Evolutionary conservation across 2,329 filamentous ascomycete species (phyloP).

Genomic region (Chaetomiaceae sp.): DNA sequence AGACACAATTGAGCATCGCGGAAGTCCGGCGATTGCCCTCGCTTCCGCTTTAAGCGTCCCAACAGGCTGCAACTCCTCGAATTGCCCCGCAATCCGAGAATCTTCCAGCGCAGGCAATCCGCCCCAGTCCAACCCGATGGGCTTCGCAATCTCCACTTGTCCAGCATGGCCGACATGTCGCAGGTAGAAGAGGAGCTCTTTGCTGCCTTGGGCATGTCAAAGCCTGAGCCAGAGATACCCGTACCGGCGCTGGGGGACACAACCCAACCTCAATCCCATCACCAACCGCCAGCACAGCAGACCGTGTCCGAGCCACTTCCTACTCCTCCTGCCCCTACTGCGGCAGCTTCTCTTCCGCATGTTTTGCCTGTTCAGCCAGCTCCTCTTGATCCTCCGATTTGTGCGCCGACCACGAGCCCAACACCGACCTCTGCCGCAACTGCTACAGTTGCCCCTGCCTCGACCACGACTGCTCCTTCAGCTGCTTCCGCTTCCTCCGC

Average conservation of each 20-base stretch:
- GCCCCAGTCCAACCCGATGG: constrained; percentile 17
- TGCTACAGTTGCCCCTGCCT: neutral
- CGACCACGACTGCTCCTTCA: neutral
- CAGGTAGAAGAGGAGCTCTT: constrained; percentile 25
- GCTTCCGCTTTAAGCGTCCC: neutral
- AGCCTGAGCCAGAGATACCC: neutral
- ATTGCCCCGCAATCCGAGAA: constrained; percentile 7
- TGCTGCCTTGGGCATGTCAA: constrained; percentile 21
- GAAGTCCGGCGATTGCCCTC: too few species aligned
- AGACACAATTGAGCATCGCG: too few species aligned
- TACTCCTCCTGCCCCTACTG: neutral
- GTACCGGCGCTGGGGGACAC: neutral
- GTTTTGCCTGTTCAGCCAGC: neutral
- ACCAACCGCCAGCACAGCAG: neutral
- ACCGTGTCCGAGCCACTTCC: neutral
- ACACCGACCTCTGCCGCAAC: neutral
- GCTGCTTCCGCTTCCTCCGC: neutral
- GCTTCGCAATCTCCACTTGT: constrained; percentile 7
- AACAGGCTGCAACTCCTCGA: neutral
- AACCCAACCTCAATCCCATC: constrained; percentile 1
- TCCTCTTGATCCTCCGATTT: neutral
- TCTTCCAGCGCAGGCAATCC: neutral
- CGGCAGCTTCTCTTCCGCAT: neutral
- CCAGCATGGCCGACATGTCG: constrained; percentile 25
- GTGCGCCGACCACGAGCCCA: neutral